These are phyloP conservation scores for Brachypodium distachyon DNA, from an alignment of 202 grass and related monocot genomes.

Conservation along the genomic window DNA sequence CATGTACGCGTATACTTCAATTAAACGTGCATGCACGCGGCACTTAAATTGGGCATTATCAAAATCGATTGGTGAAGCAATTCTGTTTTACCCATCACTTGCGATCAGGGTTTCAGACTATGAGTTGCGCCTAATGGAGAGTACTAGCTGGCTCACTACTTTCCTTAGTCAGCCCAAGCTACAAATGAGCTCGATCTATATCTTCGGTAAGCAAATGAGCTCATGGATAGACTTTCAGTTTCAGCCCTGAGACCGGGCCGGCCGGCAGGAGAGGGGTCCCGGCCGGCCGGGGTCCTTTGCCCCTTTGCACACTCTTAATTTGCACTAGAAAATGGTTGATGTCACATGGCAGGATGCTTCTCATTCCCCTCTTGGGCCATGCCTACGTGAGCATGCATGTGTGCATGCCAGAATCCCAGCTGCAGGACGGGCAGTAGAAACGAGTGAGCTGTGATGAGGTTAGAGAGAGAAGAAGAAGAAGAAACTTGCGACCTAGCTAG, in stretches of 20 bases:
- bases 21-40: not conserved
- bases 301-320: not conserved
- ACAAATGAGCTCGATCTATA: too few species aligned
- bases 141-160: too few species aligned
- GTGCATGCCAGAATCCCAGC: not conserved
- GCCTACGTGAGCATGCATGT: not conserved
- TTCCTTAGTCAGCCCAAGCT: too few species aligned
- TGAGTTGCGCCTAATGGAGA: too few species aligned
- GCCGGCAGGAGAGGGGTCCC: not conserved
- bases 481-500: not conserved
- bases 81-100: too few species aligned
- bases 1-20: not conserved
- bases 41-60: not conserved
- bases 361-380: not conserved
- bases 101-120: too few species aligned
- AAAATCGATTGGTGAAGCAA: too few species aligned
- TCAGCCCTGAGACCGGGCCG: not conserved
- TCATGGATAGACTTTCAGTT: not conserved
- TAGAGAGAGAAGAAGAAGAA: not conserved
- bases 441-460: not conserved
- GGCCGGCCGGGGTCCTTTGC: too few species aligned
- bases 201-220: too few species aligned
- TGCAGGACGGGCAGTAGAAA: not conserved
- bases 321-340: not conserved
- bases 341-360: slow-evolving; percentile 9